These are phyloP conservation scores for Ganoderma resinaceum DNA, from an alignment of 1,284 basidiomycete genomes.

Conservation along the genomic window DNA sequence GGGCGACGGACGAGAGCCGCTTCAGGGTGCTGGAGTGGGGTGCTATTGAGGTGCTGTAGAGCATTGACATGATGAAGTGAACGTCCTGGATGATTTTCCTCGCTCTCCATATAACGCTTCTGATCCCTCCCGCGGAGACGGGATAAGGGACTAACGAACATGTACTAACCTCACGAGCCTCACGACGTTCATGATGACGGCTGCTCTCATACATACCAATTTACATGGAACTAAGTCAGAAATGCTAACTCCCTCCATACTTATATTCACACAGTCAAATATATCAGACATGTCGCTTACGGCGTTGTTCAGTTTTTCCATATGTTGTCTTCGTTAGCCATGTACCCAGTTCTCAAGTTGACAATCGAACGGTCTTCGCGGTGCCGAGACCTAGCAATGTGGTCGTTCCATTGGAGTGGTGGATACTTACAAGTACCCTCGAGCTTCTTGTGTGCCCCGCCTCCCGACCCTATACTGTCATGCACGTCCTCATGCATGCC, in stretches of 20 bases:
- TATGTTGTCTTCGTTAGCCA: too few species aligned
- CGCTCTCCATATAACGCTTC: not conserved
- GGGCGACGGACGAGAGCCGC: slow-evolving; percentile 28
- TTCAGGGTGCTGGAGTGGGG: slow-evolving; percentile 49
- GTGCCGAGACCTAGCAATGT: too few species aligned
- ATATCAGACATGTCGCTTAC: not conserved
- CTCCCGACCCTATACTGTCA: too few species aligned
- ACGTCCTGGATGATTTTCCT: not conserved
- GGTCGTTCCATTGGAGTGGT: too few species aligned
- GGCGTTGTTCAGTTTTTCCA: too few species aligned
- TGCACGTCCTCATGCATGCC: not conserved
- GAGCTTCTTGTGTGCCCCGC: too few species aligned
- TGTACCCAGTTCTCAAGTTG: too few species aligned
- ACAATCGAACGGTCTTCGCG: too few species aligned
- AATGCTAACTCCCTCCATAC: not conserved
- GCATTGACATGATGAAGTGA: not conserved
- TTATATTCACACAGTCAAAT: not conserved
- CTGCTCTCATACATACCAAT: not conserved
- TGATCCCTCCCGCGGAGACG: not conserved
- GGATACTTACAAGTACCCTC: too few species aligned
- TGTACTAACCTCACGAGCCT: not conserved
- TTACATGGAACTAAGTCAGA: not conserved
- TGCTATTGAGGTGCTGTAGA: slow-evolving; percentile 43
- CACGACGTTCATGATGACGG: not conserved
- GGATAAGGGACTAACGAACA: not conserved